Conservation (phyloP, 2,329 filamentous ascomycete genomes). For the Colletotrichum tofieldiae region DNA sequence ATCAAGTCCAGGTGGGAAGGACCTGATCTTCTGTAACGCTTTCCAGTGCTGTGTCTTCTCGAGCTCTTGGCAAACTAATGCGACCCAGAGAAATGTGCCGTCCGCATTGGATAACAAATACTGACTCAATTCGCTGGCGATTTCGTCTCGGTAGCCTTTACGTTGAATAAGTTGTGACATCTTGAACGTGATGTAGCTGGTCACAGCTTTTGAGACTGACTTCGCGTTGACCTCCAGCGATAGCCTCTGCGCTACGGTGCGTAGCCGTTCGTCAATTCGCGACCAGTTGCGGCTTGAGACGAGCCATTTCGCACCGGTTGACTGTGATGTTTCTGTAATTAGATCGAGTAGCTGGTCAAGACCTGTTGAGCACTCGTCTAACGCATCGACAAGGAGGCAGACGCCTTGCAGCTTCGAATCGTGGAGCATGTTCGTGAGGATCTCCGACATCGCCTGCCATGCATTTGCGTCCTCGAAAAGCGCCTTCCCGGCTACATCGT, state of each 20-base stretch:
- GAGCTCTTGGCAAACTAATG: constrained; percentile 45
- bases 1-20: constrained; percentile 53
- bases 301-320: constrained; percentile 58
- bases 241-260: constrained; percentile 44
- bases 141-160: constrained; percentile 42
- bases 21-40: background rate
- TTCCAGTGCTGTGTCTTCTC: background rate
- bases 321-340: constrained; percentile 46
- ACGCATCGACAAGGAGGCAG: constrained; percentile 54
- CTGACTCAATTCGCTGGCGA: constrained; percentile 44
- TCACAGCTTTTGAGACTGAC: constrained; percentile 53
- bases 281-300: constrained; percentile 60
- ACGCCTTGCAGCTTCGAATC: constrained; percentile 50
- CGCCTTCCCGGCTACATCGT: constrained; percentile 51
- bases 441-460: constrained; percentile 54
- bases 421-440: constrained; percentile 58
- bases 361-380: constrained; percentile 20
- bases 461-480: constrained; percentile 56
- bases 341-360: constrained; percentile 54
- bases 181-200: constrained; percentile 51
- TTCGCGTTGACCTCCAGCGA: constrained; percentile 55
- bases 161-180: constrained; percentile 45
- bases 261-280: constrained; percentile 51
- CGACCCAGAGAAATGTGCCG: constrained; percentile 57
- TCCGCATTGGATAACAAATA: constrained; percentile 25